Conservation (phyloP, 1,139 yeast species). For the Geotrichum macrosporum region DNA sequence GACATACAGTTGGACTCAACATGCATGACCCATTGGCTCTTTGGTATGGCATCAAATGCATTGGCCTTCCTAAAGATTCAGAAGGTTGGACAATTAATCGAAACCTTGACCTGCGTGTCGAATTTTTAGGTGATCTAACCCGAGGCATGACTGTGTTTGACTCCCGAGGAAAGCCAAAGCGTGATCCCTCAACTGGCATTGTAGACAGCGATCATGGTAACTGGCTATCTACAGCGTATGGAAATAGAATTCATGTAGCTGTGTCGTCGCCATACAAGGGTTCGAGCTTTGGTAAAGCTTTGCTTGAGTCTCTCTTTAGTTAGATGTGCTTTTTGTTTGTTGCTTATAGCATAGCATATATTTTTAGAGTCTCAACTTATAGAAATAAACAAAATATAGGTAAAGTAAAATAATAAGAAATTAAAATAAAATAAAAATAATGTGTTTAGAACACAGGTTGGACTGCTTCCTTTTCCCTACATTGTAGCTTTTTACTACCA, state of each 20-base stretch:
- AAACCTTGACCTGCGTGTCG: conserved; percentile 40
- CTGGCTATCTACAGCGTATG: conserved; percentile 32
- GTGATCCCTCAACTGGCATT: conserved; percentile 22
- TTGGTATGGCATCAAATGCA: conserved; percentile 33
- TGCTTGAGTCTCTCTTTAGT: no score
- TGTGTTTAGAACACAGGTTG: no score
- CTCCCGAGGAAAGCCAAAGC: conserved; percentile 35
- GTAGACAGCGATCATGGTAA: conserved; percentile 30
- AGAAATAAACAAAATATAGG: no score
- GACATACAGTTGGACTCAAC: conserved; percentile 24
- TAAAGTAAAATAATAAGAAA: no score
- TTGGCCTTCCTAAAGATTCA: not conserved
- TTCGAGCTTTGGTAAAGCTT: conserved; percentile 6
- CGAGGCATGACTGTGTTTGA: conserved; percentile 40
- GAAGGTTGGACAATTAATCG: conserved; percentile 33
- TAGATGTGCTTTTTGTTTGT: no score
- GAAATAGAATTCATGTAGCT: conserved; percentile 33
- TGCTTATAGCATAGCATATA: no score
- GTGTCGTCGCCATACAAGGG: conserved; percentile 29
- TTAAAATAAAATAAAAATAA: no score
- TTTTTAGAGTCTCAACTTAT: no score
- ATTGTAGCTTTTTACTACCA: no score
- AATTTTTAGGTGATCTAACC: conserved; percentile 40
- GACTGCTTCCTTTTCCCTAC: no score
- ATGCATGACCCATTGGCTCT: conserved; percentile 44